Base-by-base conservation (phyloP, 345 rosid species). In the Excoecaria cochinchinensis region DNA sequence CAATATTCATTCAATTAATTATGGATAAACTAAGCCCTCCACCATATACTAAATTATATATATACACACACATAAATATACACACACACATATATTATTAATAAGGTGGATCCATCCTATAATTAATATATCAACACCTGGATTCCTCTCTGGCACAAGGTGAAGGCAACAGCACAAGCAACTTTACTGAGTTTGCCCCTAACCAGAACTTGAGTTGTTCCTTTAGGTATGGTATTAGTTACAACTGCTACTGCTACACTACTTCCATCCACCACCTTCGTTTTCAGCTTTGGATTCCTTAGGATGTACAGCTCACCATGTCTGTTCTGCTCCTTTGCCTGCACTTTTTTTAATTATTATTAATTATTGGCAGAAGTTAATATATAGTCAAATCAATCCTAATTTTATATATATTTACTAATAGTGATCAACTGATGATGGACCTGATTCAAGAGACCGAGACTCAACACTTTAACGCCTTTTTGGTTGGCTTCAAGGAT, bases 391-490 rank as follows among this genome's bases (percentile, higher is more conserved):
- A 31, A 2, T 31, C 31, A 31, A 31, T 31, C 31, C 31, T 31
- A 31, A 2, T 31, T 31, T 31, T 31, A 31, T 31, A 31, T 31
- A 31, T 31, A 31, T 31, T 31, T 31, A 31, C 31, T 31, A 31
- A 31, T 2, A 2, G 31, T 1, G 31, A 31, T 31, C 31, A 31
- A 31, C 31, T 31, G 31, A 31, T 31, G 6, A 58, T 46, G 81
- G 82, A 74, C 95, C 90, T 88, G 91, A 76, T 89, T 91, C 79
- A 87, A 17, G 44, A 89, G 86, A 8, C 92, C 97, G 19, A 91
- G 78, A 77, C 89, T 88, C 67, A 89, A 52, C 56, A 87, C 97
- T 71, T 73, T 87, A 38, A 81, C 91, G 8, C 89, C 92, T 38
- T 86, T 91, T 19, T 16, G 62, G 8, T 89, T 87, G 3, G 92